phyloP scores from a whole-genome alignment of 2,329 filamentous ascomycete genomes.

The Cordyceps cateniannulata region DNA sequence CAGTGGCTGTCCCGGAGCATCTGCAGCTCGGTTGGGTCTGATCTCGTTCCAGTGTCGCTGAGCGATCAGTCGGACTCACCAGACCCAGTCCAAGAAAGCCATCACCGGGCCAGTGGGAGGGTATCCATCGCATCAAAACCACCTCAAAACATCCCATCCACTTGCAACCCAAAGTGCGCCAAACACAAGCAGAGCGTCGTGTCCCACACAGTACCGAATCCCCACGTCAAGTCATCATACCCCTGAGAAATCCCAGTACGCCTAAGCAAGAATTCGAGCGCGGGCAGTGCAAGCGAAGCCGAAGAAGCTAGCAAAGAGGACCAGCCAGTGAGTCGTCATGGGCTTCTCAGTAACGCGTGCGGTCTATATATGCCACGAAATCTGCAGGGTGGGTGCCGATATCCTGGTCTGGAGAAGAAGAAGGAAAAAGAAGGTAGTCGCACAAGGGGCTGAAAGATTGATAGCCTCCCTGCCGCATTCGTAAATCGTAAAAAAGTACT shows the following conservation, averaged over 20 bases:
- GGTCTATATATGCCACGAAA: not conserved
- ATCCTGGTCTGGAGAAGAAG: not conserved
- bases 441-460: not conserved
- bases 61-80: not conserved
- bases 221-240: not conserved
- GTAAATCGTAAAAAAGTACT: slow-evolving; percentile 10
- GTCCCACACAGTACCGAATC: not conserved
- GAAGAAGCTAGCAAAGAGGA: not conserved
- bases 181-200: not conserved
- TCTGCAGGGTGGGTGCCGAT: not conserved
- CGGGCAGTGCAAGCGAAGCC: not conserved
- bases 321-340: not conserved
- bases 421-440: not conserved
- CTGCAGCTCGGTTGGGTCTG: not conserved
- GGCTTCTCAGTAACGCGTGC: not conserved
- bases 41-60: not conserved
- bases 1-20: not conserved
- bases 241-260: not conserved
- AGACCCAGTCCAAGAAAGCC: not conserved
- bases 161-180: not conserved
- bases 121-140: slow-evolving; percentile 37
- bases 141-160: not conserved
- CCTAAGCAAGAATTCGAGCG: not conserved
- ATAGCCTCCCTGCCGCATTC: slow-evolving; percentile 2
- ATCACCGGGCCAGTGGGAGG: slow-evolving; percentile 22